phyloP scores from a whole-genome alignment of 2,329 filamentous ascomycete species.

The Lecanicillium sp. region DNA sequence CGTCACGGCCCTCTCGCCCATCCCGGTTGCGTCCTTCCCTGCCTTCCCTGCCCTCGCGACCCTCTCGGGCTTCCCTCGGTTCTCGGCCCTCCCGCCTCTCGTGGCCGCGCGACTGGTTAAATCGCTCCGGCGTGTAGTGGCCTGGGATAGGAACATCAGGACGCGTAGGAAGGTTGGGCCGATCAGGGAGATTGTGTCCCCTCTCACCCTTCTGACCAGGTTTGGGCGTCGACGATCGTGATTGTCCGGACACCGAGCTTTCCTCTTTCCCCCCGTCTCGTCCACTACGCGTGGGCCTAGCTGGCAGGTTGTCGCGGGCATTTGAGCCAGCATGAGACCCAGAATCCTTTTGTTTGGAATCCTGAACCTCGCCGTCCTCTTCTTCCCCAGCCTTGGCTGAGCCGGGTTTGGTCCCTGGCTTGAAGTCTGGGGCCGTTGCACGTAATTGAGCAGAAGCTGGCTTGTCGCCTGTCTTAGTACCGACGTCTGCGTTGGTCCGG shows the following conservation, averaged over 20 bases:
- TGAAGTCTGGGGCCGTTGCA: slow-evolving; percentile 59
- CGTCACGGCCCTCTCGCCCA: slow-evolving; percentile 19
- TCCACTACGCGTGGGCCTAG: slow-evolving; percentile 23
- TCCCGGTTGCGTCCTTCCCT: slow-evolving; percentile 15
- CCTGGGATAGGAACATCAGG: slow-evolving; percentile 52
- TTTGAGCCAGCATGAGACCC: no score
- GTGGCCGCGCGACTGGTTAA: slow-evolving; percentile 33
- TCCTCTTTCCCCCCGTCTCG: slow-evolving; percentile 26
- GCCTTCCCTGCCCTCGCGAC: slow-evolving; percentile 12
- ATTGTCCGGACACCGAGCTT: slow-evolving; percentile 14
- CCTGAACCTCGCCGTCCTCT: slow-evolving; percentile 70
- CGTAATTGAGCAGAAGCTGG: slow-evolving; percentile 39
- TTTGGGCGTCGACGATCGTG: slow-evolving; percentile 24
- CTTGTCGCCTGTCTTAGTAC: slow-evolving; percentile 26
- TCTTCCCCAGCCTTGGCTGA: slow-evolving; percentile 39
- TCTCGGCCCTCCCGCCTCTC: slow-evolving; percentile 35
- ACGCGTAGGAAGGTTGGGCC: slow-evolving; percentile 45
- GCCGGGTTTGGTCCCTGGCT: slow-evolving; percentile 41
- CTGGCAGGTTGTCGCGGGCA: slow-evolving; percentile 29
- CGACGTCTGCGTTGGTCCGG: slow-evolving; percentile 46
- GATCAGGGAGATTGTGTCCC: slow-evolving; percentile 32
- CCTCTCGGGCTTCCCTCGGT: slow-evolving; percentile 33
- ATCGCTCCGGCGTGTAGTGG: slow-evolving; percentile 41
- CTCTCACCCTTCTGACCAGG: slow-evolving; percentile 20
- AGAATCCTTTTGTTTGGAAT: slow-evolving; percentile 36